These are phyloP conservation scores for Fusarium marasasianum DNA, from an alignment of 2,329 filamentous ascomycete genomes.

Conservation along the genomic window DNA sequence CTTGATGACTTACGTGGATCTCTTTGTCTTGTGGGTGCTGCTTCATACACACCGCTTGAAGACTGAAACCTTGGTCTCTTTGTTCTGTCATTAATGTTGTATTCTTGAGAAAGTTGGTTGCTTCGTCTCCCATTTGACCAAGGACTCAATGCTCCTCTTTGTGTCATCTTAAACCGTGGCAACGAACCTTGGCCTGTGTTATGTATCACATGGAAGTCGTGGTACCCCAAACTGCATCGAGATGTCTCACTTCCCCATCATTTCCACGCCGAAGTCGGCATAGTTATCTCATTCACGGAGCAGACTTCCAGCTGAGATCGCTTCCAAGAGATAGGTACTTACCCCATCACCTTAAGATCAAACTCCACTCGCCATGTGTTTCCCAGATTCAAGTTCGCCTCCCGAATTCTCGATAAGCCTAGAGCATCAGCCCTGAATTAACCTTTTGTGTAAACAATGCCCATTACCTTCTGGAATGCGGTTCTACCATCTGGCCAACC, in stretches of 20 bases:
- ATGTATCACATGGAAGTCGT: slow-evolving; percentile 11
- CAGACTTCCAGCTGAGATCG: neutral
- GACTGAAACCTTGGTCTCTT: slow-evolving; percentile 14
- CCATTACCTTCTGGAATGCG: slow-evolving; percentile 27
- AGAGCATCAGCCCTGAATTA: slow-evolving; percentile 11
- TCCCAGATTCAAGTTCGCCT: slow-evolving; percentile 10
- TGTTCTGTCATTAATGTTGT: slow-evolving; percentile 14
- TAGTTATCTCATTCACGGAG: neutral
- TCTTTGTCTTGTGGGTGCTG: slow-evolving; percentile 6
- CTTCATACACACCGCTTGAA: slow-evolving; percentile 24
- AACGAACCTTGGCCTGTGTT: slow-evolving; percentile 14
- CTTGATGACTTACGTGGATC: slow-evolving; percentile 1
- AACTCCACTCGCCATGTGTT: slow-evolving; percentile 36
- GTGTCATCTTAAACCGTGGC: slow-evolving; percentile 11
- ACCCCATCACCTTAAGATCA: slow-evolving; percentile 6
- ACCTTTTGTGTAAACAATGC: neutral
- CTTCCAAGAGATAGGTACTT: neutral
- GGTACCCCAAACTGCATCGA: slow-evolving; percentile 10
- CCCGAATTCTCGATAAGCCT: neutral
- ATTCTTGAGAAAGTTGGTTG: neutral
- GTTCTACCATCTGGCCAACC: slow-evolving; percentile 8
- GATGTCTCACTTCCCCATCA: slow-evolving; percentile 26
- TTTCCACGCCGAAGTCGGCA: slow-evolving; percentile 20
- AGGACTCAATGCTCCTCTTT: neutral
- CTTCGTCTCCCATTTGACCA: neutral